phyloP scores from a whole-genome alignment of 495 filamentous ascomycete genomes.

The Lophiostoma macrostomum region DNA sequence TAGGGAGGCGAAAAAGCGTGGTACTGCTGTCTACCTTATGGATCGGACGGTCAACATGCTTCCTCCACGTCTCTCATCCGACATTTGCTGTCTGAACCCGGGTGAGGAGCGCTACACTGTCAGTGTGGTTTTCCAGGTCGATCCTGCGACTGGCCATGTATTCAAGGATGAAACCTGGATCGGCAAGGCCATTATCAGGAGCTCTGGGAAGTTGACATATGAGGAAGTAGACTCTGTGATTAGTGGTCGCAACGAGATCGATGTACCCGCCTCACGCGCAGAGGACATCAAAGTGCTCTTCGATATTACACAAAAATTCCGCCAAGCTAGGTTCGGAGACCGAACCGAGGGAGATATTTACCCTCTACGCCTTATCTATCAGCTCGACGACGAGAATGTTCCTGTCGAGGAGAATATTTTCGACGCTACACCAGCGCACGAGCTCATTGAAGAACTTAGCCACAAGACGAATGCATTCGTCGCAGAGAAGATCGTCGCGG shows the following conservation, averaged over 20 bases:
- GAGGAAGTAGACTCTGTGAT: slow-evolving; percentile 80
- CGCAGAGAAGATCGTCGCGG: slow-evolving; percentile 74
- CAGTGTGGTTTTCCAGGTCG: slow-evolving; percentile 86
- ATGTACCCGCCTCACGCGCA: slow-evolving; percentile 56
- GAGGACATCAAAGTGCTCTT: slow-evolving; percentile 75
- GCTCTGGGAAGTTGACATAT: slow-evolving; percentile 76
- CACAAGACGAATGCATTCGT: slow-evolving; percentile 88
- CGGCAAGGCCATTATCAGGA: slow-evolving; percentile 91
- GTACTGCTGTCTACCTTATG: slow-evolving; percentile 90
- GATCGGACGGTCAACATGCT: slow-evolving; percentile 90
- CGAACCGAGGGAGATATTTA: slow-evolving; percentile 73
- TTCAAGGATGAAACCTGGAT: slow-evolving; percentile 85
- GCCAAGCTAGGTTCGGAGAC: slow-evolving; percentile 77
- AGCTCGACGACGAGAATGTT: slow-evolving; percentile 97
- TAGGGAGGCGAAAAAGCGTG: slow-evolving; percentile 95
- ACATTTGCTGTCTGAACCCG: slow-evolving; percentile 82
- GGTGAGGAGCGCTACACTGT: slow-evolving; percentile 86
- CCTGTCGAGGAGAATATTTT: slow-evolving; percentile 96
- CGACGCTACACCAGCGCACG: slow-evolving; percentile 81
- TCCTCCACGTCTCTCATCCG: slow-evolving; percentile 75
- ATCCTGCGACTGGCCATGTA: slow-evolving; percentile 71
- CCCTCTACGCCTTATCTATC: slow-evolving; percentile 80
- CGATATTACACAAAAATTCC: slow-evolving; percentile 78
- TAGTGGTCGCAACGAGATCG: slow-evolving; percentile 55
- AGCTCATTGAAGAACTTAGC: slow-evolving; percentile 90